phyloP scores from a whole-genome alignment of 257 asterid species.

The Rubia yunnanensis region DNA sequence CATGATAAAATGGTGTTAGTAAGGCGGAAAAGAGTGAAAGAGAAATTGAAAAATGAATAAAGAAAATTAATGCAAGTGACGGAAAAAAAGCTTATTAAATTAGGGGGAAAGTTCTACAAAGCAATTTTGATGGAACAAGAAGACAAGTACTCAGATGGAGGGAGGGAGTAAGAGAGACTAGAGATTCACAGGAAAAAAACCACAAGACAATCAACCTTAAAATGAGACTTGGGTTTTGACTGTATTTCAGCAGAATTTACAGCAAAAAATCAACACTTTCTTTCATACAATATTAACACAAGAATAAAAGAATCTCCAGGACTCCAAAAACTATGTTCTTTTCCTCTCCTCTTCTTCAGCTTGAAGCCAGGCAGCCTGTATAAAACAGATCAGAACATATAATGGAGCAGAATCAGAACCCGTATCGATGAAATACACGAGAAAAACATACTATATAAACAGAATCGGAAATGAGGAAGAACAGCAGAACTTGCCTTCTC shows the following conservation, averaged over 20 bases:
- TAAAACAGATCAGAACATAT: neutral
- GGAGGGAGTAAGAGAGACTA: too few species aligned
- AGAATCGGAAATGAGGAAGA: neutral
- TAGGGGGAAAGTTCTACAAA: too few species aligned
- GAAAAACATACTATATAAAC: too few species aligned
- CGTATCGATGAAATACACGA: neutral
- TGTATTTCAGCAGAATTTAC: neutral
- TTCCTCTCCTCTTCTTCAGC: conserved; percentile 84
- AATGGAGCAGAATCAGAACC: neutral
- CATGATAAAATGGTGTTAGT: too few species aligned
- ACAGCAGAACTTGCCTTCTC: conserved; percentile 52
- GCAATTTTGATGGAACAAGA: too few species aligned
- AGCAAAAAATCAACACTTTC: neutral
- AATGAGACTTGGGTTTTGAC: neutral
- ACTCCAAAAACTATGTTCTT: conserved; percentile 13
- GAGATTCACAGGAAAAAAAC: too few species aligned
- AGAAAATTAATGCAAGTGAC: too few species aligned
- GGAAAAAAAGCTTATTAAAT: too few species aligned
- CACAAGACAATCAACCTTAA: neutral
- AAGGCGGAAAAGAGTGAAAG: too few species aligned
- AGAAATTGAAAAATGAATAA: too few species aligned
- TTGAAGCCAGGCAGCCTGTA: conserved; percentile 81
- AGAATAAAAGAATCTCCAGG: neutral
- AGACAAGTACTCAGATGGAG: too few species aligned
- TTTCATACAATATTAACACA: neutral